Evolutionary conservation across 768 basidiomycete genomes (phyloP).

Genomic region (Panaeolus cyanescens): DNA sequence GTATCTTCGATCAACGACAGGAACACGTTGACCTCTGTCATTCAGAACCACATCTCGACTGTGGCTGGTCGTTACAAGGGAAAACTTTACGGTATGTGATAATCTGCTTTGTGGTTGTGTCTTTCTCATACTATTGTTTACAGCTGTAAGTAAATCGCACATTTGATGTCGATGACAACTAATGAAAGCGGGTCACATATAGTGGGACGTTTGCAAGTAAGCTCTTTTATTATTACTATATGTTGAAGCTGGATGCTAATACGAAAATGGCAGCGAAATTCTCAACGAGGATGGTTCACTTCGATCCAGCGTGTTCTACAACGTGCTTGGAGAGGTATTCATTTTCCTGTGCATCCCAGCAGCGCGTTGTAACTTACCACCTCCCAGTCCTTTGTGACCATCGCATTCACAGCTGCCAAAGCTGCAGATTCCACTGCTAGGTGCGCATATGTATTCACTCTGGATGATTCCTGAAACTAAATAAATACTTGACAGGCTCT

Average conservation of each 20-base stretch:
- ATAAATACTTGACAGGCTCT: slow-evolving; percentile 25
- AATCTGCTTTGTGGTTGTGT: not conserved
- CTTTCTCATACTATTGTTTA: not conserved
- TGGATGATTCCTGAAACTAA: not conserved
- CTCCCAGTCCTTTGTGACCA: slow-evolving; percentile 35
- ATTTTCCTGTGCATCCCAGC: too few species aligned
- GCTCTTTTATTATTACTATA: not conserved
- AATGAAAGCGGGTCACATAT: not conserved
- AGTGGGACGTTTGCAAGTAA: slow-evolving; percentile 42
- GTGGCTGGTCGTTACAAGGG: slow-evolving; percentile 44
- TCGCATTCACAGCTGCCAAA: slow-evolving; percentile 48
- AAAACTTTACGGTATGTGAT: slow-evolving; percentile 32
- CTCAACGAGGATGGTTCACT: slow-evolving; percentile 47
- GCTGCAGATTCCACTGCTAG: slow-evolving; percentile 44
- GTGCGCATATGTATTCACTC: slow-evolving; percentile 13
- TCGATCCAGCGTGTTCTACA: slow-evolving; percentile 40
- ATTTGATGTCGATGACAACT: too few species aligned
- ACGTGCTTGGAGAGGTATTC: slow-evolving; percentile 37
- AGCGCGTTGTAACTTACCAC: not conserved
- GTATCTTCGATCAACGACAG: slow-evolving; percentile 33
- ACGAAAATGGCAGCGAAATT: slow-evolving; percentile 36
- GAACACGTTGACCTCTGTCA: slow-evolving; percentile 32
- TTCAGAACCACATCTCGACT: slow-evolving; percentile 42
- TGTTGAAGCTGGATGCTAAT: slow-evolving; percentile 11
- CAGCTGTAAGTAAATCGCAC: slow-evolving; percentile 15